phyloP scores from a whole-genome alignment of 805 yeast genomes.

The Blastobotrys robertii region DNA sequence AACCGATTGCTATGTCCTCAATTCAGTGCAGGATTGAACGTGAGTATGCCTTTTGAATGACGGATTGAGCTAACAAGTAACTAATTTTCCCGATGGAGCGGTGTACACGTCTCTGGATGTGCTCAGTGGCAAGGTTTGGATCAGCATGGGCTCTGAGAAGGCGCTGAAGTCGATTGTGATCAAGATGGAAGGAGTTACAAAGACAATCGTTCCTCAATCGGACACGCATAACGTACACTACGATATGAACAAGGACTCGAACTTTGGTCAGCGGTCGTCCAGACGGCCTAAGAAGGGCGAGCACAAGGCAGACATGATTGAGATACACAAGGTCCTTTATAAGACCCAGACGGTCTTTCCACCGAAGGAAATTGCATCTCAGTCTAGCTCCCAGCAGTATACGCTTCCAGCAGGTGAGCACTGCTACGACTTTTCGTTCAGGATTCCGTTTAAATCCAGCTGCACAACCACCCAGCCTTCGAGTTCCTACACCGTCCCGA shows the following conservation, averaged over 20 bases:
- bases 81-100: no score
- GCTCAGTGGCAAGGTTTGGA: constrained; percentile 18
- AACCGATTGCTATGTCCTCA: no score
- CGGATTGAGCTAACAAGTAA: no score
- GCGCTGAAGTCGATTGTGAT: constrained; percentile 20
- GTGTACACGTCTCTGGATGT: constrained; percentile 12
- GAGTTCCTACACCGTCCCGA: not conserved
- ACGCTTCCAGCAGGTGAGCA: constrained; percentile 29
- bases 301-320: constrained; percentile 13
- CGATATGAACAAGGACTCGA: constrained; percentile 2
- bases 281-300: constrained; percentile 15
- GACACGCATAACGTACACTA: constrained; percentile 1
- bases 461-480: constrained; percentile 2
- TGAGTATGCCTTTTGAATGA: no score
- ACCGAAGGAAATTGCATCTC: constrained; percentile 19
- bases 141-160: constrained; percentile 18
- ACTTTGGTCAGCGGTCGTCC: constrained; percentile 9
- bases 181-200: constrained; percentile 25
- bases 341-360: constrained; percentile 27
- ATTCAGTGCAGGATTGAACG: no score
- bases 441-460: constrained; percentile 24
- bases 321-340: constrained; percentile 23
- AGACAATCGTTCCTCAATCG: constrained; percentile 14
- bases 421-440: constrained; percentile 26
- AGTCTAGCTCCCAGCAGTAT: constrained; percentile 16